Evolutionary conservation across 352 stramenopile genomes (phyloP).

Genomic region (Thalassiosira delicatula): DNA sequence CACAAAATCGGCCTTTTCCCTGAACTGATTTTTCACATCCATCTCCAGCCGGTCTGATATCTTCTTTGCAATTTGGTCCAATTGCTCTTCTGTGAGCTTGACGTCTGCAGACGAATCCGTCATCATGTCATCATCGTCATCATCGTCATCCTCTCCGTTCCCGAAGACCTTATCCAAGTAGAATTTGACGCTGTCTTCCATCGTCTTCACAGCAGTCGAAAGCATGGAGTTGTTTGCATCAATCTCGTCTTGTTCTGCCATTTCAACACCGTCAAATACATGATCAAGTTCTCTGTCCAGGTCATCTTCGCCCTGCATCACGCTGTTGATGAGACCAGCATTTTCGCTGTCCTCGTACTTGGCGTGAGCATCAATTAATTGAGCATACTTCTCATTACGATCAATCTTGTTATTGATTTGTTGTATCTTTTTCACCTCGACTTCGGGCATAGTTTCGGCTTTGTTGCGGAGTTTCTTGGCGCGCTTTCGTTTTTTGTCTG

Average conservation of each 20-base stretch:
- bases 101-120: conserved; percentile 32
- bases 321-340: neutral
- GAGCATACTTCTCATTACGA: conserved; percentile 24
- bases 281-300: conserved; percentile 41
- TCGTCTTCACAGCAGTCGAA: conserved; percentile 36
- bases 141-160: conserved; percentile 29
- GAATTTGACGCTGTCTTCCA: conserved; percentile 55
- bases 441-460: conserved; percentile 35
- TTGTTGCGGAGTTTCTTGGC: conserved; percentile 40
- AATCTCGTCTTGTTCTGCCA: conserved; percentile 50
- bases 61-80: conserved; percentile 49
- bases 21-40: conserved; percentile 52
- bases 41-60: conserved; percentile 49
- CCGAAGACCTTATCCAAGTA: conserved; percentile 52
- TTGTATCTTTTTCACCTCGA: conserved; percentile 31
- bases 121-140: conserved; percentile 42
- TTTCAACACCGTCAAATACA: conserved; percentile 36
- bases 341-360: neutral
- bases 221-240: conserved; percentile 53
- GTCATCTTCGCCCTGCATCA: conserved; percentile 32
- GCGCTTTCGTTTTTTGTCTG: conserved; percentile 27
- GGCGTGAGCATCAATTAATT: conserved; percentile 4
- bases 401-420: conserved; percentile 19
- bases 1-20: conserved; percentile 39
- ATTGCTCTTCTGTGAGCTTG: conserved; percentile 40